Evolutionary conservation across 2,329 filamentous ascomycete species (phyloP), one percentile per base, ranked within the genome.

Genomic region (Elsinoe necatrix): DNA sequence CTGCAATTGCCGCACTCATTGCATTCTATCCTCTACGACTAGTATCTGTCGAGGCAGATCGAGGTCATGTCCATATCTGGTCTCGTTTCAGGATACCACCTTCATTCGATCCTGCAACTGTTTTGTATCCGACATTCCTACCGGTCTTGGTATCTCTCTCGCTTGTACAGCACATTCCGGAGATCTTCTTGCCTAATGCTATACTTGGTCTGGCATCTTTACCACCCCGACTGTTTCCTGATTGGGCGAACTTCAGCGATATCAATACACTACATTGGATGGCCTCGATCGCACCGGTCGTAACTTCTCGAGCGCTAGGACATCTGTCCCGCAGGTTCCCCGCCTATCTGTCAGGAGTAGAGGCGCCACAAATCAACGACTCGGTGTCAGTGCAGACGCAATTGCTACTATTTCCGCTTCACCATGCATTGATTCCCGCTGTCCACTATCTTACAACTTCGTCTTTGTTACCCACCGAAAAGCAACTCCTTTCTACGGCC

Each of bases 71-170:
- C 6, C 47, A 57, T 23, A 54, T 57, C 48, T 57, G 56, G 56
- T 45, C 47, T 48, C 65, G 68, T 20, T 71, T 84, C 64, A 77
- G 78, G 39, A 75, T 95, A 35, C 89, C 90, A 0, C 74, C 82
- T 3, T 78, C 81, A n/a, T 95, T 96, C 70, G 92, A 97, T 66
- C 91, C 90, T 2, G 92, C 92, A 5, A 89, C 91, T 9, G 77
- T 95, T n/a, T 71, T 96, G 57, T 97, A 96, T 67, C 92, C 92
- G 16, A 80, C 86, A 4, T 72, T 84, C 1, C 77, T 95, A 27
- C 89, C 91, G 0, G 72, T 91, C 14, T 77, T 91, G 45, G 85
- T 93, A 25, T 84, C 90, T 1, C 74, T 93, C 3, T 84, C 91
- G 8, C 77, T 95, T 41, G 81, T 84, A 6, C 76, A 78, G 52